Base-by-base conservation (phyloP, 805 yeast genomes). In the Metschnikowia sp. region DNA sequence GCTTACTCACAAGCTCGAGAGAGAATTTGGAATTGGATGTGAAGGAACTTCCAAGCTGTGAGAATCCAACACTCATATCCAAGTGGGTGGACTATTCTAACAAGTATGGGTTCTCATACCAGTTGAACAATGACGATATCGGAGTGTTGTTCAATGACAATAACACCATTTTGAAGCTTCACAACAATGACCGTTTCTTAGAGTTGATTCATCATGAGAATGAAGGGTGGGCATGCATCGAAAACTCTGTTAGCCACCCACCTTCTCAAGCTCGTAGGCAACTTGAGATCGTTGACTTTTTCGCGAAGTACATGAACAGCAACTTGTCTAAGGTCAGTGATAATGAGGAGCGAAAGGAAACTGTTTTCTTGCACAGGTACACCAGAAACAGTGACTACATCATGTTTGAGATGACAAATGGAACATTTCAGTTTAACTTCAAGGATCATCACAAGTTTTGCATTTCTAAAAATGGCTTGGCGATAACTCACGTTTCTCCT, bases 61-160 rank as follows among this genome's bases (percentile, higher is more conserved):
- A 75, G 54, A 77, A 79, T 52, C 95, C 91, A 10, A 78, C 82
- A 15, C 79, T 88, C 50, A 82, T 92, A 37, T 86, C 95, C 51
- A 91, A 92, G 64, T 94, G 99, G 99, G 98, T 95, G 29, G 99
- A 94, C 64, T 94, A 92, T 64, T 86, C 97, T 28, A 90, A 91
- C 69, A 89, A 86, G 65, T 95, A 92, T 66, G 99, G 99, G 1
- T 84, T 94, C 62, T 88, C 97, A 4, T 94, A 92, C 65, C 96
- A 94, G 63, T 71, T 94, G 48, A 87, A 92, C 18, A 86, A 90
- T 39, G 94, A 92, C 50, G 87, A 86, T 54, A 87, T 89, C 55
- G 98, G 97, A 18, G 96, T 91, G 11, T 72, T 87, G 49, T 92
- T 91, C 70, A 88, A 88, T 56, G 92, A 88, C 58, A 86, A 88